Percentiles rank a stretch among this genome's conserved stretches.
phyloP scores from a whole-genome alignment of 441 rosid species.

The Euphorbia corollata region DNA sequence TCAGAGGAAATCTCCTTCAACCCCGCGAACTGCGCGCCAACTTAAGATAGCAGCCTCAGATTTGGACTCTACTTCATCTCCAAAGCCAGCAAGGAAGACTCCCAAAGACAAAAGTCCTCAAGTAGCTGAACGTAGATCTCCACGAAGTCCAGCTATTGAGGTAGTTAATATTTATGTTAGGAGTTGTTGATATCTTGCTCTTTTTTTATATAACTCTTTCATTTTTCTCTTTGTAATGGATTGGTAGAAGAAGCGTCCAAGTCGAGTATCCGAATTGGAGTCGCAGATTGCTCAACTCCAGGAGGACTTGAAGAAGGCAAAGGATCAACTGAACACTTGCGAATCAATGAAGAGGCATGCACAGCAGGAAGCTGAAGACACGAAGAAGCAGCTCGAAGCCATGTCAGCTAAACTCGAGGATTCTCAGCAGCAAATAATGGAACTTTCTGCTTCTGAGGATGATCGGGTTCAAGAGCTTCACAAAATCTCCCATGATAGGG shows the following conservation, averaged over 20 bases:
- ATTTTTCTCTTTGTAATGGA: no score
- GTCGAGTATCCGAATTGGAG: slow-evolving; percentile 58
- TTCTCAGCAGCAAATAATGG: slow-evolving; percentile 57
- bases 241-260: slow-evolving; percentile 55
- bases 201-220: no score
- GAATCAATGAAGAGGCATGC: slow-evolving; percentile 67
- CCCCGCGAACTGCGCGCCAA: slow-evolving; percentile 61
- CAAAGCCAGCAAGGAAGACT: slow-evolving; percentile 44
- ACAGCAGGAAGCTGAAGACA: slow-evolving; percentile 70
- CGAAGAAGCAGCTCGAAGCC: slow-evolving; percentile 44
- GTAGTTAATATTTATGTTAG: slow-evolving; percentile 26
- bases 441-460: slow-evolving; percentile 76
- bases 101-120: slow-evolving; percentile 72
- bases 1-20: slow-evolving; percentile 51
- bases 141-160: slow-evolving; percentile 59
- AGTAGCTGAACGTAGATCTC: slow-evolving; percentile 66
- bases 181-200: no score
- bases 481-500: slow-evolving; percentile 74
- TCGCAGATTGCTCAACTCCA: slow-evolving; percentile 69
- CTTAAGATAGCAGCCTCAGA: slow-evolving; percentile 51
- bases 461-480: slow-evolving; percentile 66
- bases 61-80: slow-evolving; percentile 42
- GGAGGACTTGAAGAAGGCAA: slow-evolving; percentile 76
- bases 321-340: slow-evolving; percentile 59
- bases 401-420: slow-evolving; percentile 54